Evolutionary conservation across 1,139 yeast genomes (phyloP), one percentile per base, ranked within the genome.

Genomic region (Nematodospora anomalae): DNA sequence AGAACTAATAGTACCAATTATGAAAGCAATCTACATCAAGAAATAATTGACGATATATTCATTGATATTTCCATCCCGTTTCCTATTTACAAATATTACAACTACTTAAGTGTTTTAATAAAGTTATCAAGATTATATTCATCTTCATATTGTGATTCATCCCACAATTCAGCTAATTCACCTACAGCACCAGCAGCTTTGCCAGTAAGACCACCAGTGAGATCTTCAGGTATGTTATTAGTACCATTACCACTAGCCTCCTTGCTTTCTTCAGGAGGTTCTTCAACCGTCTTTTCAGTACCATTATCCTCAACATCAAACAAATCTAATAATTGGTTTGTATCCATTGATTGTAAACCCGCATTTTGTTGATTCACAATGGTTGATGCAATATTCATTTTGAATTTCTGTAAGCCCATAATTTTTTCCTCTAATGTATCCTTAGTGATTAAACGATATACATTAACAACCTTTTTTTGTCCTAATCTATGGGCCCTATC

Each of bases 401-500:
- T 94, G 77, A 94, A 94, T 60, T 88, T 88, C 55, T 94, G 99
- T 50, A 94, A 71, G 28, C 98, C 97, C 99, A 94, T 94, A 45
- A 94, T 94, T 64, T 94, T 90, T 56, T 92, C 98, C 59, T 94
- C 99, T 46, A 94, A 70, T 0, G 98, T 92, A 51, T 87, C 83
- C 55, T 89, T 83, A 6, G 99, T 94, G 50, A 94, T 87, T 49
- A 94, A 73, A 51, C 97, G 74, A 56, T 90, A 90, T 12, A 94
- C 98, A 59, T 89, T 88, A 31, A 94, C 99, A 26, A 92, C 97
- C 58, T 90, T 92, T 67, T 89, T 89, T 63, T 94, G 99, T 4
- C 99, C 99, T 49, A 94, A 79, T 60, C 99, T 76, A 62, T 94
- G 99, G 0, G 98, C 98, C 55, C 99, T 76, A 58, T 94, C 99